A percentile compares a stretch with the other conserved stretches of the same genome.
These are phyloP conservation scores for Sclerotinia subarctica DNA, from an alignment of 2,329 filamentous ascomycete species.

Conservation along the genomic window DNA sequence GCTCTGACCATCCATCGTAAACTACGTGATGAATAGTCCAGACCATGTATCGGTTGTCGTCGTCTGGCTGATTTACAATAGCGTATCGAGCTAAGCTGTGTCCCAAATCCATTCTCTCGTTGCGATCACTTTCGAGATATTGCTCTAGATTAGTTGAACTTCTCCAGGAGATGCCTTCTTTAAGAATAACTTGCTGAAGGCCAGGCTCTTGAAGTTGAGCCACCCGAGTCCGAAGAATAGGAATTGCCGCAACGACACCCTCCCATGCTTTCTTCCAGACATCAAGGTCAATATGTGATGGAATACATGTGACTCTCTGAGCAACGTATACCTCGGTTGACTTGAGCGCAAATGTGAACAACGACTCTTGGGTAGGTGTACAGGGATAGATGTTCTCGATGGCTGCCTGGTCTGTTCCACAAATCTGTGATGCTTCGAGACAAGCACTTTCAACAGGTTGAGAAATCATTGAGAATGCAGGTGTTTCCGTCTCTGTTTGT, in stretches of 20 bases:
- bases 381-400: constrained; percentile 43
- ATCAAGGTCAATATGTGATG: constrained; percentile 28
- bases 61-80: constrained; percentile 23
- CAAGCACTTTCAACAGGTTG: constrained; percentile 25
- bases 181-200: constrained; percentile 31
- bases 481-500: constrained; percentile 17
- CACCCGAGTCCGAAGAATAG: constrained; percentile 41
- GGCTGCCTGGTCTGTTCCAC: constrained; percentile 33
- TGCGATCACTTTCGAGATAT: constrained; percentile 27
- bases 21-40: constrained; percentile 54
- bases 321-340: constrained; percentile 12
- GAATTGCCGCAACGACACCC: constrained; percentile 29
- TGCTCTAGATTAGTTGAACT: constrained; percentile 28
- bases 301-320: constrained; percentile 25
- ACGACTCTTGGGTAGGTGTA: constrained; percentile 41
- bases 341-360: constrained; percentile 27
- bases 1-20: constrained; percentile 54
- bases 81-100: constrained; percentile 30
- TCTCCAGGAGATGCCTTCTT: constrained; percentile 28
- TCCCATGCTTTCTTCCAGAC: constrained; percentile 37
- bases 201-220: constrained; percentile 36
- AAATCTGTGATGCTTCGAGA: constrained; percentile 31
- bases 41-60: constrained; percentile 44
- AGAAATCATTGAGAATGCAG: constrained; percentile 33
- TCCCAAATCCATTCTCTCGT: constrained; percentile 34